Evolutionary conservation across 768 basidiomycete species (phyloP).

Genomic region (Russula olivacea): DNA sequence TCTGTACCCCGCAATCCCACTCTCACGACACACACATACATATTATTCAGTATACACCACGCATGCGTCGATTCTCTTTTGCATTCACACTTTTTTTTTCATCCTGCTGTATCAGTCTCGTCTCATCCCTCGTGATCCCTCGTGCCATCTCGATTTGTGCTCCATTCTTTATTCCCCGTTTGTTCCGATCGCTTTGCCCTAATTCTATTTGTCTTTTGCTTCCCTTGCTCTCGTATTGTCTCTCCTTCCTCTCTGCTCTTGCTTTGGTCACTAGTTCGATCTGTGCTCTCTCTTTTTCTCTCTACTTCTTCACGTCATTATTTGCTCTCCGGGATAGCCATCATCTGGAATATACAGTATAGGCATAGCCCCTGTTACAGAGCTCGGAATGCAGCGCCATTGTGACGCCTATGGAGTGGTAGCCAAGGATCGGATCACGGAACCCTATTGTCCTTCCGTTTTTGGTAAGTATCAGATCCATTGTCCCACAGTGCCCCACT

Average conservation of each 20-base stretch:
- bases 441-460: constrained; percentile 16
- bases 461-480: background rate
- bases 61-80: constrained; percentile 7
- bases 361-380: constrained; percentile 12
- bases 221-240: background rate
- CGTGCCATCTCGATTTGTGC: constrained; percentile 18
- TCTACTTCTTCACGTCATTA: background rate
- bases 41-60: constrained; percentile 16
- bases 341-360: constrained; percentile 7
- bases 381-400: constrained; percentile 5
- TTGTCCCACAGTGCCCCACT: background rate
- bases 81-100: constrained; percentile 9
- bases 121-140: background rate
- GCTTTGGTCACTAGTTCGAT: constrained; percentile 12
- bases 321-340: constrained; percentile 11
- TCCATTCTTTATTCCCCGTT: constrained; percentile 3
- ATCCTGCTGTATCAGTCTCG: constrained; percentile 13
- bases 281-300: constrained; percentile 13
- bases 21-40: constrained; percentile 6
- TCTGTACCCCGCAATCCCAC: constrained; percentile 13
- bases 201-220: background rate
- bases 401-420: background rate
- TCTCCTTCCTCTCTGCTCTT: background rate
- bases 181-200: constrained; percentile 13
- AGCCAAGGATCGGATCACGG: background rate